Base-by-base conservation (phyloP, 2,329 filamentous ascomycete species). In the Ampelomyces quisqualis region DNA sequence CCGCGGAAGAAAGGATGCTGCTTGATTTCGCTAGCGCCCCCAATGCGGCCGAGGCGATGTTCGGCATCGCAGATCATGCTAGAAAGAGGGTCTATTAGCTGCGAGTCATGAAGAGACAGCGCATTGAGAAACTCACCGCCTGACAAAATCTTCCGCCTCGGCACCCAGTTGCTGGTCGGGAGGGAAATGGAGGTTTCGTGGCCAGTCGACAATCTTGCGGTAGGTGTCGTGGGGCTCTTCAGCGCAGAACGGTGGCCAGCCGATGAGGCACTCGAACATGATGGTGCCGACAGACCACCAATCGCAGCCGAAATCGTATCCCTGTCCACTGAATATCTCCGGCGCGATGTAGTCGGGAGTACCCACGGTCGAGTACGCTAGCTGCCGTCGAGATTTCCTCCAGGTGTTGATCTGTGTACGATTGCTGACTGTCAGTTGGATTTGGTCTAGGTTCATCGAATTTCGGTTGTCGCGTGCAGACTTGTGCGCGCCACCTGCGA, bases 231-330 rank as follows among this genome's bases (percentile, higher is more conserved):
- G 91, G 46, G 90, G 88, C 67, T 97, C 91, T 69, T 98, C 93
- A 14, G 93, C 91, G 69, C 93, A 98, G 80, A 98, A 98, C 20
- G 93, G 93, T 40, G 93, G 93, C 93, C 93, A 98, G 60, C 93
- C 93, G 47, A 98, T 90, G 55, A 98, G 78, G 70, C 93, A 98
- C 72, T 98, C 93, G 62, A 97, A 98, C 93, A 98, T 97, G 73
- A 98, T 98, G 30, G 93, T 96, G 38, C 93, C 93, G 34, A 98
- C 80, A 15, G 88, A 95, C 93, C 93, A 98, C 93, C 93, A 98
- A 76, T 98, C 93, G 68, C 93, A 98, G 66, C 94, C 86, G 62
- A 91, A 95, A 43, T 89, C 88, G 74, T 98, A 98, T 34, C 93
- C 93, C 62, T 95, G 88, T 13, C 91, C 90, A 32, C 88, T 94